Evolutionary conservation across 768 basidiomycete species (phyloP).

Genomic region (Dictyophora rubrovolvata): DNA sequence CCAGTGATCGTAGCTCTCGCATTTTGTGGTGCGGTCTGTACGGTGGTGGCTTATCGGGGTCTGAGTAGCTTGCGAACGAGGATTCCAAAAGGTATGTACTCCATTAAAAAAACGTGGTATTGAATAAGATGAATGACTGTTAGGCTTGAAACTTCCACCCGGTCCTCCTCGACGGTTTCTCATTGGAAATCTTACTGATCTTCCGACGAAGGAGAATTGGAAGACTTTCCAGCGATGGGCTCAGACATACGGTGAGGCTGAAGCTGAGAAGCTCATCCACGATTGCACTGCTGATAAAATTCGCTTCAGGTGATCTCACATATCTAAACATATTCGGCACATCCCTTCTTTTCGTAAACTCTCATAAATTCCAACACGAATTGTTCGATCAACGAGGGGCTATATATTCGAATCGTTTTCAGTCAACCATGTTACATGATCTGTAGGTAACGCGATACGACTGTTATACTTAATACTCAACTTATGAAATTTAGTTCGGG

Average conservation of each 20-base stretch:
- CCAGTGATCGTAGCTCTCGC: no score
- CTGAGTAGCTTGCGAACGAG: no score
- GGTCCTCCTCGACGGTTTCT: constrained; percentile 15
- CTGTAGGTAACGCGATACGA: not conserved
- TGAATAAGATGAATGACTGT: no score
- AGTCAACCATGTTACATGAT: constrained; percentile 10
- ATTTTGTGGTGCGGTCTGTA: no score
- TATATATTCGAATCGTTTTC: constrained; percentile 20
- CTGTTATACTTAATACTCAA: constrained; percentile 17
- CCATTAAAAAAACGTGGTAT: no score
- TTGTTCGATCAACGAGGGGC: constrained; percentile 19
- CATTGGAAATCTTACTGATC: constrained; percentile 17
- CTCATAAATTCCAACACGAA: constrained; percentile 18
- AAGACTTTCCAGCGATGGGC: constrained; percentile 13
- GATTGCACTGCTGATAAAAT: no score
- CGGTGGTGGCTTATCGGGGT: no score
- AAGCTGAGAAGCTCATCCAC: not conserved
- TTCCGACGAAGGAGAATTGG: constrained; percentile 16
- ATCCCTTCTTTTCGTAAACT: constrained; percentile 17
- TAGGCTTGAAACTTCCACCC: constrained; percentile 15
- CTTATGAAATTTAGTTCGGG: constrained; percentile 28
- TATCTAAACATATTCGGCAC: constrained; percentile 2
- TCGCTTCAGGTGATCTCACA: constrained; percentile 3
- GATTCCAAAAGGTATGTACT: no score
- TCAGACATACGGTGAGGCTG: constrained; percentile 14